phyloP scores from a whole-genome alignment of 1,284 basidiomycete species.

The Ceratobasidium papillatum region DNA sequence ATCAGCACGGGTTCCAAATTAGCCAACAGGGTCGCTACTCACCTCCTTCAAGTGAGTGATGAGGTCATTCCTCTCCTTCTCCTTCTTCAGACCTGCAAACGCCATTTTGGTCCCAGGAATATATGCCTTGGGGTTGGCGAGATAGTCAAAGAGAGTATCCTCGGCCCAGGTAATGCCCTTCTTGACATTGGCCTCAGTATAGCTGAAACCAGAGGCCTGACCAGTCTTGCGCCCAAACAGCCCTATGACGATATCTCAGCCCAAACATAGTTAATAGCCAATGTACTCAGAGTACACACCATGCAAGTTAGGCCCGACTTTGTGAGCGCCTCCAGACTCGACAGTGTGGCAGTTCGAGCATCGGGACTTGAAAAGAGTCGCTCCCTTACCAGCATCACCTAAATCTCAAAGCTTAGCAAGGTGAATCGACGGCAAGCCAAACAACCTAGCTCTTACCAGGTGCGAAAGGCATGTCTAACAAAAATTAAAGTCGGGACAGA shows the following conservation, averaged over 20 bases:
- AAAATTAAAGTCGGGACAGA: too few relatives aligned
- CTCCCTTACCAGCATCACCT: conserved; percentile 92
- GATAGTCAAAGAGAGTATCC: conserved; percentile 91
- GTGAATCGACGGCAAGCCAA: neutral
- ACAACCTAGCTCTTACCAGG: conserved; percentile 51
- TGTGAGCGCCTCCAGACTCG: conserved; percentile 82
- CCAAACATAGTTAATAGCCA: conserved; percentile 21
- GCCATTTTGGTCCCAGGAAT: conserved; percentile 98
- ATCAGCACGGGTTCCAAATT: neutral
- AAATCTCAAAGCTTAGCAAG: conserved; percentile 7
- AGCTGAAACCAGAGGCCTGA: conserved; percentile 85
- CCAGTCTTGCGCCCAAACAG: conserved; percentile 91
- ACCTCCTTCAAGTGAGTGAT: conserved; percentile 77
- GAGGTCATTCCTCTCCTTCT: conserved; percentile 93
- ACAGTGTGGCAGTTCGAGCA: conserved; percentile 98
- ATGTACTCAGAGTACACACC: conserved; percentile 63
- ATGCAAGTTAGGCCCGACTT: conserved; percentile 95
- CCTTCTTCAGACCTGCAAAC: conserved; percentile 97
- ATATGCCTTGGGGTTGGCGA: conserved; percentile 98
- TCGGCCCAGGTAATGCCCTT: conserved; percentile 89
- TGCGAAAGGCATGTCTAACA: conserved; percentile 56
- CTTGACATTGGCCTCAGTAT: conserved; percentile 96
- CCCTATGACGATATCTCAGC: conserved; percentile 52
- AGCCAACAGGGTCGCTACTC: conserved; percentile 54
- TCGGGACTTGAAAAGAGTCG: conserved; percentile 93